Base-by-base conservation (phyloP, 106 monocot genomes). In the Platanthera guangdongensis region DNA sequence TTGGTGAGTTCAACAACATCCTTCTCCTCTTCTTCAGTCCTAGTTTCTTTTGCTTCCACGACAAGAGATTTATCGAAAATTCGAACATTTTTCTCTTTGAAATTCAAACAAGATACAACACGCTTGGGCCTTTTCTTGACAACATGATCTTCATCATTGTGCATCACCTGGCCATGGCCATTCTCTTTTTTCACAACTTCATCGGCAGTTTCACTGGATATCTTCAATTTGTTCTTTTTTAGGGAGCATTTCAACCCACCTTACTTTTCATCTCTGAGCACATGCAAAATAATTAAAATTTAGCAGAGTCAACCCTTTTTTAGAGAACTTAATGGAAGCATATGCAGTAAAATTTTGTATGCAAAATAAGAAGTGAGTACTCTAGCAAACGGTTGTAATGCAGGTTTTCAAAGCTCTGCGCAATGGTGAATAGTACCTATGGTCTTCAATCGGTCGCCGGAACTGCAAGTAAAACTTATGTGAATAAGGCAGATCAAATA, bases 11-110 rank as follows among this genome's bases (percentile, higher is more conserved):
- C 81, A 57, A 97, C 81, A 59, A 94, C 97, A 30, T 88, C 87
- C 52, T 67, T 71, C 82, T 97, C 97, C 47, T 94, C 91, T 63
- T 88, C 86, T 75, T 72, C 97, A 28, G 80, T 11, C 22, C 50
- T 85, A 32, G 71, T 74, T 75, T 85, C 78, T 74, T 89, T 89
- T 60, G 48, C 71, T 75, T 81, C 80, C 45, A 91, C 47, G 25
- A 82, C 21, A 25, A 80, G 80, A 13, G 78, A 78, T 73, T 73
- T 87, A 13, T 86, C 85, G 68, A 80, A 86, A 68, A 97, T 21
- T 48, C 80, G 84, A 9, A 92, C 32, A n/a, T 87, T 77, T 77
- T 94, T 87, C 74, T 91, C 89, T 80, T 97, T 97, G 72, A 94
- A 94, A 67, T 87, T 79, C 76, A 83, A 86, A 52, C 91, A 92